Conservation (phyloP, 768 basidiomycete genomes). For the Fomitopsis serialis region DNA sequence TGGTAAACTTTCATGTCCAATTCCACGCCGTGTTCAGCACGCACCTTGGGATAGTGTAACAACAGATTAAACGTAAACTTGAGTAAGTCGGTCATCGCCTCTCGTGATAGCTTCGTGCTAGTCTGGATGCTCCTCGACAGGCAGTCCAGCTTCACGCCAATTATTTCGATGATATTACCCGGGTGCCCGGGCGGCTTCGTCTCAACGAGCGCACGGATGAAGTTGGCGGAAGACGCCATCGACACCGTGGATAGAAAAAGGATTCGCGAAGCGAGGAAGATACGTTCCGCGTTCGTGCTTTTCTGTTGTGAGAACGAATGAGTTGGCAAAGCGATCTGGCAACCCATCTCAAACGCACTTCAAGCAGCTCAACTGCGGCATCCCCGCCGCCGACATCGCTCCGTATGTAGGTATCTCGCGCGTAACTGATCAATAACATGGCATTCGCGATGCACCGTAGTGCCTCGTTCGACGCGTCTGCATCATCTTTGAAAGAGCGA, state of each 20-base stretch:
- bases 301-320: conserved; percentile 35
- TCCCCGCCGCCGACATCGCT: conserved; percentile 62
- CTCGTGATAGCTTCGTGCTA: conserved; percentile 51
- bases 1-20: not conserved
- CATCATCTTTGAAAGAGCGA: conserved; percentile 47
- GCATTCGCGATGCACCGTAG: conserved; percentile 78
- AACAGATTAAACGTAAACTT: conserved; percentile 84
- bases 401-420: conserved; percentile 51
- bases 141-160: conserved; percentile 55
- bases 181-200: conserved; percentile 45
- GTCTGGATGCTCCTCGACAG: conserved; percentile 43
- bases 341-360: conserved; percentile 35
- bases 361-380: conserved; percentile 47
- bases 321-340: not conserved
- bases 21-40: conserved; percentile 9
- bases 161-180: conserved; percentile 54
- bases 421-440: conserved; percentile 60
- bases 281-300: conserved; percentile 52
- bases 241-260: conserved; percentile 70
- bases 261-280: conserved; percentile 72
- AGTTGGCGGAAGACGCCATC: conserved; percentile 35
- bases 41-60: conserved; percentile 75
- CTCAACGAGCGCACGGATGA: conserved; percentile 59
- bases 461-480: conserved; percentile 61
- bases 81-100: conserved; percentile 78